Evolutionary conservation across 1,139 yeast species (phyloP).

Genomic region (Kodamaea fungicola): DNA sequence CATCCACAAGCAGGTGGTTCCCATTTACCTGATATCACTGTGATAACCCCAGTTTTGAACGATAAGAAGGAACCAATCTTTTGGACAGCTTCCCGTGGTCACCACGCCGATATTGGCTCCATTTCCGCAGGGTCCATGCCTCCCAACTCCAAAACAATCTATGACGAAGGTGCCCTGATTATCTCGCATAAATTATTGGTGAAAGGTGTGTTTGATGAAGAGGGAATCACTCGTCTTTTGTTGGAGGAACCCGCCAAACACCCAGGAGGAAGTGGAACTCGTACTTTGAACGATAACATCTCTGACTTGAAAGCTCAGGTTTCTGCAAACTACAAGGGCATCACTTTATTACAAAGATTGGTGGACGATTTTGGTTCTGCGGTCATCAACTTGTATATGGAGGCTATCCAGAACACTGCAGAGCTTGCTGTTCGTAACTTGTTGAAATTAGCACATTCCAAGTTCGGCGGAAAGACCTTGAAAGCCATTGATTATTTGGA

Average conservation of each 20-base stretch:
- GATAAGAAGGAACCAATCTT: constrained; percentile 30
- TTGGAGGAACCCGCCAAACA: constrained; percentile 43
- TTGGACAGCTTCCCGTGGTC: constrained; percentile 48
- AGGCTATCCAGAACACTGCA: constrained; percentile 42
- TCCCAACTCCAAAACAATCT: constrained; percentile 42
- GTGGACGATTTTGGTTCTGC: constrained; percentile 30
- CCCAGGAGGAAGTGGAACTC: constrained; percentile 46
- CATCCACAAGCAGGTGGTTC: constrained; percentile 83
- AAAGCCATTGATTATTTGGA: constrained; percentile 40
- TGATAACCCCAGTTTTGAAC: constrained; percentile 58
- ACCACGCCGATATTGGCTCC: constrained; percentile 48
- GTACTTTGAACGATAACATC: constrained; percentile 39
- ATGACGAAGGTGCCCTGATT: constrained; percentile 45
- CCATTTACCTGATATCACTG: constrained; percentile 81
- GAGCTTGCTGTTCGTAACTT: constrained; percentile 40
- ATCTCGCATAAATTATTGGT: constrained; percentile 36
- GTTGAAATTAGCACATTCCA: constrained; percentile 31
- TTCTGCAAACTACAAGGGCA: constrained; percentile 42
- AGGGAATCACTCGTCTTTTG: constrained; percentile 34
- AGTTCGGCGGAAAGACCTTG: constrained; percentile 34
- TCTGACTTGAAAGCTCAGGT: constrained; percentile 46
- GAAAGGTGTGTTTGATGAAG: constrained; percentile 39
- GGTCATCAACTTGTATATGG: constrained; percentile 40
- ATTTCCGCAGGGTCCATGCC: constrained; percentile 49
- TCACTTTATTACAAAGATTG: constrained; percentile 28